Evolutionary conservation across 371 early-diverging fungal species (phyloP), one percentile per base, ranked within the genome.

Genomic region (Mucor saturninus): DNA sequence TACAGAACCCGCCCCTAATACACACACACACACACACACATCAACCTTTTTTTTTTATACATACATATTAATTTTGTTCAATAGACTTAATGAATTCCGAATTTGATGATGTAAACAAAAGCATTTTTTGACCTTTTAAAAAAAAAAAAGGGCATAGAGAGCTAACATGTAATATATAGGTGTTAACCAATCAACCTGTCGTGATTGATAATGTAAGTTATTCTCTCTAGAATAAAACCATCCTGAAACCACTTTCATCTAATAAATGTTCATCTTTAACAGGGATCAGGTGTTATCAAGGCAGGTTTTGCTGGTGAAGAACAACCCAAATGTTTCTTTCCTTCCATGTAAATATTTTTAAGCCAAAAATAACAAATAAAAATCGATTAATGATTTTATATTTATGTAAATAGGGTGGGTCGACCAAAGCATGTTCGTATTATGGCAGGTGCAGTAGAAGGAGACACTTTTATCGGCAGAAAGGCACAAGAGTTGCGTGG

Each of bases 281-380:
- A 95, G 95, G 98, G 97, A 42, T 97, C 98, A 37, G 98, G 98
- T 49, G 91, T 95, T 66, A 94, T 95, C 74, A 98, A 98, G 76
- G 96, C 96, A 54, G 98, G 98, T 40, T 97, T 98, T 80, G 97
- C 98, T 15, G 98, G 98, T 51, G 96, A 95, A 64, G 97, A 96
- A 60, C 88, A 88, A 59, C 98, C 98, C 43, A 94, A 94, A 61
- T 90, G 92, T 64, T 95, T 90, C 72, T 95, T 98, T 69, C 93
- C 96, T 7, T 93, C 95, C 54, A 85, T 80, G 93, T 92, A 83
- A 70, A 86, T 71, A 13, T 9, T 38, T 8, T 38, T 38, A 38
- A 35, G 35, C 35, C 8, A 35, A 6, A 35, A 6, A 35, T 8
- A 35, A 35, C 4, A 35, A 4, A 15, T 2, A 11, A 31, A 10